Evolutionary conservation across 179 eudicot species (phyloP).

Genomic region (Beta macrorhiza): DNA sequence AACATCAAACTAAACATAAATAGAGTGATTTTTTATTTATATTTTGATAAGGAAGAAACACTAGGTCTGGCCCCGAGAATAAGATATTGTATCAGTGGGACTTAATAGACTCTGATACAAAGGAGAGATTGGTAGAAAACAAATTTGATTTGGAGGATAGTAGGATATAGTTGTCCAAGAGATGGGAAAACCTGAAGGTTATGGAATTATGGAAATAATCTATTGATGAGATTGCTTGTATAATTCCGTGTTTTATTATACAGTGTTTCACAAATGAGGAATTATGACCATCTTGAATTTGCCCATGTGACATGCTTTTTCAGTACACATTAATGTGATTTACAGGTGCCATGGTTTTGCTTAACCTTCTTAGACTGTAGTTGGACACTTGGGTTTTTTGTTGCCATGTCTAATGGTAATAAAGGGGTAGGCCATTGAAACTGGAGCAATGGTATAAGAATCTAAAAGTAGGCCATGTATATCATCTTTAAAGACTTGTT

Average conservation of each 20-base stretch:
- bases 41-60: no score
- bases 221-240: no score
- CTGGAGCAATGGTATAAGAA: neutral
- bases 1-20: no score
- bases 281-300: neutral
- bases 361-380: slow-evolving; percentile 2
- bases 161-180: no score
- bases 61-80: no score
- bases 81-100: no score
- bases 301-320: slow-evolving; percentile 1
- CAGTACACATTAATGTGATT: neutral
- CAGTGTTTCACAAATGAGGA: neutral
- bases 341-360: neutral
- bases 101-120: no score
- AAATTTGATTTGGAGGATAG: no score
- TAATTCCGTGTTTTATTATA: neutral
- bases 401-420: neutral
- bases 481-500: neutral
- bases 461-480: neutral
- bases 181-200: no score
- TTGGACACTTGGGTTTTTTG: neutral
- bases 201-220: no score
- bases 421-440: neutral
- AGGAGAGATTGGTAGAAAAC: no score
- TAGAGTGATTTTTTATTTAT: no score